Conservation (phyloP, 2,329 filamentous ascomycete species). For the Fusarium anthophilum region DNA sequence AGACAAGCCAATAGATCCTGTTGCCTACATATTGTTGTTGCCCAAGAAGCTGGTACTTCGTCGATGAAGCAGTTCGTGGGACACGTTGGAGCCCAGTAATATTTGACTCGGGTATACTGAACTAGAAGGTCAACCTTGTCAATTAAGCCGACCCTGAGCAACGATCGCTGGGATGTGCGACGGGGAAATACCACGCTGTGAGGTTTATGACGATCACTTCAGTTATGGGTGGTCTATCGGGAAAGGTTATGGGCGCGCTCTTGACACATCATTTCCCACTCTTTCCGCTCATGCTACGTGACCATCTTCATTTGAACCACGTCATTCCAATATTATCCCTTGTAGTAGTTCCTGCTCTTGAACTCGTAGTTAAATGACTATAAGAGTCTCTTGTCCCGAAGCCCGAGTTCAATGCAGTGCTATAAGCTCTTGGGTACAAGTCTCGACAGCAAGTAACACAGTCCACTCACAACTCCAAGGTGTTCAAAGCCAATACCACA, state of each 20-base stretch:
- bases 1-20: too few species aligned
- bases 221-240: background rate
- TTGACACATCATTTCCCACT: rapidly evolving
- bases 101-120: background rate
- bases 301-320: rapidly evolving
- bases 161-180: background rate
- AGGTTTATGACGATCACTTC: background rate
- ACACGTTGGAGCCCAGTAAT: rapidly evolving
- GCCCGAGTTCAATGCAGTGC: too few species aligned
- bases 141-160: background rate
- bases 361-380: too few species aligned
- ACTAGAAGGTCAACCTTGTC: background rate
- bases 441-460: too few species aligned
- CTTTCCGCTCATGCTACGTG: background rate
- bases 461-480: too few species aligned
- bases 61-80: background rate
- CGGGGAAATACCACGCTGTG: background rate
- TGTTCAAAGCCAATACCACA: too few species aligned
- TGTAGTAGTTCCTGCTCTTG: rapidly evolving
- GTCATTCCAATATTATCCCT: too few species aligned
- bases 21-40: too few species aligned
- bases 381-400: too few species aligned
- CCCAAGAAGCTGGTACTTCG: rapidly evolving
- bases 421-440: too few species aligned
- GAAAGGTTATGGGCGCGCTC: rapidly evolving